Evolutionary conservation across 371 early-diverging fungal species (phyloP).

Genomic region (Syncephalis plumigaleata): DNA sequence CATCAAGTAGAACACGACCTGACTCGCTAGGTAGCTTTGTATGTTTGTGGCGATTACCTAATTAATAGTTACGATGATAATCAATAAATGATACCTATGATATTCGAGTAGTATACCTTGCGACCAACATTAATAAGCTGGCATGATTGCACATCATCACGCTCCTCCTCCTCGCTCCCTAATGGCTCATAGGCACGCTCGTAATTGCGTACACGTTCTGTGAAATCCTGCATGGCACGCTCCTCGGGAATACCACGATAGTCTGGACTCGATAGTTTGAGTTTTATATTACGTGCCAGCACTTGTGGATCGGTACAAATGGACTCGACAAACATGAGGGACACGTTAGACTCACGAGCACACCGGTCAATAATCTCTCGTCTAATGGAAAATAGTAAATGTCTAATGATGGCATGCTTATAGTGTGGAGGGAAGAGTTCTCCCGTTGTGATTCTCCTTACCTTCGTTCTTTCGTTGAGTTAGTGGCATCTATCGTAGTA

Average conservation of each 20-base stretch:
- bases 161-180: constrained; percentile 48
- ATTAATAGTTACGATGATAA: not conserved
- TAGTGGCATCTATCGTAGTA: constrained; percentile 63
- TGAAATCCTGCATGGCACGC: constrained; percentile 55
- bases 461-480: constrained; percentile 60
- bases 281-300: constrained; percentile 51
- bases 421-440: too few relatives aligned
- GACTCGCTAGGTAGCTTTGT: constrained; percentile 58
- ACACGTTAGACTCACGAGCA: constrained; percentile 27
- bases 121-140: constrained; percentile 71
- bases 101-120: constrained; percentile 21
- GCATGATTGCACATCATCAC: constrained; percentile 51
- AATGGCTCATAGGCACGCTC: constrained; percentile 67
- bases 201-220: constrained; percentile 54
- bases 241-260: constrained; percentile 50
- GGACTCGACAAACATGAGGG: constrained; percentile 41
- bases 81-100: not conserved
- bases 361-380: constrained; percentile 40
- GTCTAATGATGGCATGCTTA: not conserved
- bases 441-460: constrained; percentile 7
- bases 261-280: constrained; percentile 72
- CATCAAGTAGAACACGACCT: constrained; percentile 79
- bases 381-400: constrained; percentile 8
- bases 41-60: constrained; percentile 60
- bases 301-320: constrained; percentile 58